Conservation (phyloP, 495 filamentous ascomycete species). For the Daldinia caldariorum region DNA sequence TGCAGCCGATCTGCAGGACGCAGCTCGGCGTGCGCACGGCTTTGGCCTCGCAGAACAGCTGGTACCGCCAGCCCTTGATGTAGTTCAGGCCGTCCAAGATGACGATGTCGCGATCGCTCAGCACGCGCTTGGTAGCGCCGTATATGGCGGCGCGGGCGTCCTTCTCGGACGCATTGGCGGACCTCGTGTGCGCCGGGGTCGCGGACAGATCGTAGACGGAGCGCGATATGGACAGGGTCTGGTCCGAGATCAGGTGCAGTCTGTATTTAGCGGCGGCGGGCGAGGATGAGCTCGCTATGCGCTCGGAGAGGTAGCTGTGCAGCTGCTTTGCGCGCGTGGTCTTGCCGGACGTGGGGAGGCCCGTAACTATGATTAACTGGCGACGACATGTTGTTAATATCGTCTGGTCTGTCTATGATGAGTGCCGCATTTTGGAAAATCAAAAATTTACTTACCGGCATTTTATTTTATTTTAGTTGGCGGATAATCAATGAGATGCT, state of each 20-base stretch:
- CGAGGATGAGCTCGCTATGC: conserved; percentile 55
- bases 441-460: conserved; percentile 39
- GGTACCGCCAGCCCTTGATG: conserved; percentile 97
- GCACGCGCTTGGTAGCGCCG: conserved; percentile 82
- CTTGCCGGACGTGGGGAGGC: conserved; percentile 93
- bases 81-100: conserved; percentile 93
- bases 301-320: conserved; percentile 66
- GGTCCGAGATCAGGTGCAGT: conserved; percentile 76
- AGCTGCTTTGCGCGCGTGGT: conserved; percentile 87
- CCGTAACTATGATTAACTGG: conserved; percentile 91
- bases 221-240: conserved; percentile 69
- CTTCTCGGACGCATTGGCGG: conserved; percentile 78
- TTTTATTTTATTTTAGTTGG: neutral
- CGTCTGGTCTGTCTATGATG: no score
- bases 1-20: conserved; percentile 86
- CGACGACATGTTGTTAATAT: neutral
- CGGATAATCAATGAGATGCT: neutral
- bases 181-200: conserved; percentile 60
- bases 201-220: conserved; percentile 68
- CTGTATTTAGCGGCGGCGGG: conserved; percentile 56
- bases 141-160: conserved; percentile 88
- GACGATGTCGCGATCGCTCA: conserved; percentile 83
- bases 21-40: conserved; percentile 82
- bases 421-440: no score
- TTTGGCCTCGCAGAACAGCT: conserved; percentile 94